These are phyloP conservation scores for Fusarium poae DNA, from an alignment of 2,329 filamentous ascomycete species.

Conservation along the genomic window DNA sequence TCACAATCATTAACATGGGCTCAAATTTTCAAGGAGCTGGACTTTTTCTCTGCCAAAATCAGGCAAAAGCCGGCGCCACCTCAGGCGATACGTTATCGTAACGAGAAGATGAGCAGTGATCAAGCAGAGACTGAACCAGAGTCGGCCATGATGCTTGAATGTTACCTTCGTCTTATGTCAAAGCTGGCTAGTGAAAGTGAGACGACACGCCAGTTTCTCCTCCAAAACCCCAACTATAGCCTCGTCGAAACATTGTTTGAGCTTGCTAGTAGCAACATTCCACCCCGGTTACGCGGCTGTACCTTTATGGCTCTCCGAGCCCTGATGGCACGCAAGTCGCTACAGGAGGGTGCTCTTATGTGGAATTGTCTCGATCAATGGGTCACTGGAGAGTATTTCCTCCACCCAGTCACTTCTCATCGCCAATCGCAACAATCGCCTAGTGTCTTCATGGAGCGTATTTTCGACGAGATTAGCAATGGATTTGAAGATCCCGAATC, in stretches of 20 bases:
- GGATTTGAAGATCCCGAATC: slow-evolving; percentile 89
- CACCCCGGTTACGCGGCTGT: slow-evolving; percentile 82
- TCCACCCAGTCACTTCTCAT: slow-evolving; percentile 52
- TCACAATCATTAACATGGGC: slow-evolving; percentile 90
- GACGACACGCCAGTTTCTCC: slow-evolving; percentile 78
- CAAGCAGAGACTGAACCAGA: slow-evolving; percentile 88
- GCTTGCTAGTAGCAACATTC: slow-evolving; percentile 81
- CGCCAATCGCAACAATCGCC: slow-evolving; percentile 54
- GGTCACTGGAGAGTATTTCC: slow-evolving; percentile 72
- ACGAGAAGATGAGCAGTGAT: slow-evolving; percentile 72
- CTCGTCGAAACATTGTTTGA: slow-evolving; percentile 82
- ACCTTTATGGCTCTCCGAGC: slow-evolving; percentile 84
- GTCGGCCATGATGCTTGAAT: slow-evolving; percentile 95
- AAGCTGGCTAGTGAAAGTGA: slow-evolving; percentile 83
- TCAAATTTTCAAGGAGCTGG: slow-evolving; percentile 91
- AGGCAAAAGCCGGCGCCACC: slow-evolving; percentile 73
- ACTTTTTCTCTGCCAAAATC: slow-evolving; percentile 84
- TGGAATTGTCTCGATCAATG: slow-evolving; percentile 87
- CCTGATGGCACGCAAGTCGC: slow-evolving; percentile 79
- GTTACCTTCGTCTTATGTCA: slow-evolving; percentile 88
- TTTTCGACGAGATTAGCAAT: slow-evolving; percentile 79
- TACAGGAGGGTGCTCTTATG: slow-evolving; percentile 76
- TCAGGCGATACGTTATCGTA: slow-evolving; percentile 61
- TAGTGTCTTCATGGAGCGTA: slow-evolving; percentile 68
- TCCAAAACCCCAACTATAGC: slow-evolving; percentile 73